Conservation (phyloP, 306 rosid species). For the Quercus parvula region DNA sequence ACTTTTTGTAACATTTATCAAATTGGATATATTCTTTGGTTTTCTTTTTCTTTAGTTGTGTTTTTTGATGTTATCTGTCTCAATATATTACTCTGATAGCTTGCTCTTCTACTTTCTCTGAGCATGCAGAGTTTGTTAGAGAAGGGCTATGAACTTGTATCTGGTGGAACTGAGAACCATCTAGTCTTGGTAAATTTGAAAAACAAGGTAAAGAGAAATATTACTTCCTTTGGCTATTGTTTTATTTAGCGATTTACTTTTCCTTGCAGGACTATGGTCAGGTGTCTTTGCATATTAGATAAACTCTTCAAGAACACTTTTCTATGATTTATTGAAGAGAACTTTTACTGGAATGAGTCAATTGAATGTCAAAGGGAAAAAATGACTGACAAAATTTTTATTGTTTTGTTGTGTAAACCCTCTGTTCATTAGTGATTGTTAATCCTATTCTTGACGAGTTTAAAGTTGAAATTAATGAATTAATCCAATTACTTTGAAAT, state of each 20-base stretch:
- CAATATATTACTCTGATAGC: slow-evolving; percentile 14
- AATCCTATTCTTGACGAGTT: neutral
- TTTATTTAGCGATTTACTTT: slow-evolving; percentile 9
- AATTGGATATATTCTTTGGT: neutral
- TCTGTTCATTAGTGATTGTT: slow-evolving; percentile 1
- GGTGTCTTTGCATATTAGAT: slow-evolving; percentile 10
- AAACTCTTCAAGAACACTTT: slow-evolving; percentile 14
- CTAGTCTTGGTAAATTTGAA: slow-evolving; percentile 80
- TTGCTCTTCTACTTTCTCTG: slow-evolving; percentile 27
- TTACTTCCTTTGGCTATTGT: slow-evolving; percentile 20
- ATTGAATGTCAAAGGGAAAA: neutral
- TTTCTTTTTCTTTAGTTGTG: slow-evolving; percentile 5
- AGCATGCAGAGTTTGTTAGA: slow-evolving; percentile 76
- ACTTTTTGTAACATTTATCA: neutral
- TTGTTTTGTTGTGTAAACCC: neutral
- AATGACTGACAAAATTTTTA: slow-evolving; percentile 3
- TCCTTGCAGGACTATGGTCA: neutral
- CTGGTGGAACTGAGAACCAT: slow-evolving; percentile 98
- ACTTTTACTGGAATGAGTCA: slow-evolving; percentile 5
- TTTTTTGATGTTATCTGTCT: slow-evolving; percentile 12
- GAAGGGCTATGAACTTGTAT: slow-evolving; percentile 82
- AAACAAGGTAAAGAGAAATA: slow-evolving; percentile 57
- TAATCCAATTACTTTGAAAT: neutral
- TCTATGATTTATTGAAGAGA: slow-evolving; percentile 7
- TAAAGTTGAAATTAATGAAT: neutral